phyloP scores from a whole-genome alignment of 2,329 filamentous ascomycete genomes.

The Scedosporium dehoogii region DNA sequence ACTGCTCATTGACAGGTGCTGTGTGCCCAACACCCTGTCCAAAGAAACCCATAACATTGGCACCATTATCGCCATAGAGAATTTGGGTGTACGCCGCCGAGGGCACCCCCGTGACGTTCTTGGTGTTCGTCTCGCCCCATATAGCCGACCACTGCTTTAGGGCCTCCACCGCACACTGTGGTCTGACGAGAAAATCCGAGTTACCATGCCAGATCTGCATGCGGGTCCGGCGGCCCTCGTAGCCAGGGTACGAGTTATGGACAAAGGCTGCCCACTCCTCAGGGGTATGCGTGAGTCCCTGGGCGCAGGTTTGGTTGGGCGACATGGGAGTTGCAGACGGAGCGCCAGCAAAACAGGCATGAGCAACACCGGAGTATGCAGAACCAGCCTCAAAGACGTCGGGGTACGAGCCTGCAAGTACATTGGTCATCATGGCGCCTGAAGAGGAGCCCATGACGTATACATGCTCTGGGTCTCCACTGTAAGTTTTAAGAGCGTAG shows the following conservation, averaged over 20 bases:
- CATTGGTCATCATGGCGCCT: constrained; percentile 40
- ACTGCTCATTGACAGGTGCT: constrained; percentile 1
- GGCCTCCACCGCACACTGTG: constrained; percentile 46
- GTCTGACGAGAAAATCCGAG: constrained; percentile 28
- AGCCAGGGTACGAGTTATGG: constrained; percentile 39
- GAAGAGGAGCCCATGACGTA: constrained; percentile 41
- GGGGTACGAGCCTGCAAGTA: constrained; percentile 43
- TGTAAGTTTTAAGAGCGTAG: constrained; percentile 41
- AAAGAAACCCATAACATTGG: constrained; percentile 14
- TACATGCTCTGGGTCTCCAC: constrained; percentile 37
- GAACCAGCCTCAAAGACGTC: constrained; percentile 41
- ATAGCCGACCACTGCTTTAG: constrained; percentile 47
- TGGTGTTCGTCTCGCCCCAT: constrained; percentile 26
- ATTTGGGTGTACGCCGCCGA: constrained; percentile 27
- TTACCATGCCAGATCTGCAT: constrained; percentile 6
- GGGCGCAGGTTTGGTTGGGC: constrained; percentile 16
- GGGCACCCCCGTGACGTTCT: constrained; percentile 21
- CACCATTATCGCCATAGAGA: constrained; percentile 22
- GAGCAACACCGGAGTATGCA: constrained; percentile 36
- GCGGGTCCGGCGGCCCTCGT: constrained; percentile 9
- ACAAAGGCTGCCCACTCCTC: constrained; percentile 30
- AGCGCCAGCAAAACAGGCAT: constrained; percentile 30
- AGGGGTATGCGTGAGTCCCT: constrained; percentile 16
- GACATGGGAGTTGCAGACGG: constrained; percentile 39
- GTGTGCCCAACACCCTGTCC: constrained; percentile 19